Base-by-base conservation (phyloP, 805 yeast genomes). In the Metschnikowia noctiluminum region DNA sequence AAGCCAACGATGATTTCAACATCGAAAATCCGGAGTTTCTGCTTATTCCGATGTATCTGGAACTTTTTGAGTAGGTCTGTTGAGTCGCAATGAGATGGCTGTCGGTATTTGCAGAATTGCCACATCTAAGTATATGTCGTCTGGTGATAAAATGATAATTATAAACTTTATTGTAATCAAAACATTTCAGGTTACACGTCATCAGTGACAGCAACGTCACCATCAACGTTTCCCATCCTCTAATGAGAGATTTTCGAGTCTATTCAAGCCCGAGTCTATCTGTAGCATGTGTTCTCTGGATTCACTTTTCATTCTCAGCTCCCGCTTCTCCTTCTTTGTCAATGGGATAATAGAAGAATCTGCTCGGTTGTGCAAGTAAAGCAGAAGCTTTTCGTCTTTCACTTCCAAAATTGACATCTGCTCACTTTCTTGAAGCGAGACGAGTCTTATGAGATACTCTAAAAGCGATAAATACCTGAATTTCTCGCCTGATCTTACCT, bases 341-440 rank as follows among this genome's bases (percentile, higher is more conserved):
- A 54, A 47, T 1, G 65, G 68, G 11, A 61, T 49, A 15, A 58
- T 45, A 8, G 60, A 50, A n/a, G 46, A 42, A 40, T 54, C 45
- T 16, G 66, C 66, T 49, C 84, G 88, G 55, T 86, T 88, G 40
- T 78, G 73, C 15, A 87, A 64, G 54, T 84, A 87, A 1, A 83
- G 57, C 3, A 82, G 65, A 10, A 87, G 65, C 32, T 84, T 73
- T 61, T 87, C 92, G 60, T 87, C 94, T n/a, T 77, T 75, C 9
- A 82, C 77, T 7, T 78, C 68, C 8, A 80, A 59, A 3, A 85
- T 64, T 1, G 83, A 71, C 27, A 62, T 66, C 51, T 79, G 81
- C 56, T 85, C 90, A 50, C 70, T 78, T 11, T 77, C 69, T 59
- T 87, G 90, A 13, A 86, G 64, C 0, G 84, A 79, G 12, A 78